Evolutionary conservation across 2,329 filamentous ascomycete species (phyloP), one percentile per base, ranked within the genome.

Genomic region (Epichloe sibirici): DNA sequence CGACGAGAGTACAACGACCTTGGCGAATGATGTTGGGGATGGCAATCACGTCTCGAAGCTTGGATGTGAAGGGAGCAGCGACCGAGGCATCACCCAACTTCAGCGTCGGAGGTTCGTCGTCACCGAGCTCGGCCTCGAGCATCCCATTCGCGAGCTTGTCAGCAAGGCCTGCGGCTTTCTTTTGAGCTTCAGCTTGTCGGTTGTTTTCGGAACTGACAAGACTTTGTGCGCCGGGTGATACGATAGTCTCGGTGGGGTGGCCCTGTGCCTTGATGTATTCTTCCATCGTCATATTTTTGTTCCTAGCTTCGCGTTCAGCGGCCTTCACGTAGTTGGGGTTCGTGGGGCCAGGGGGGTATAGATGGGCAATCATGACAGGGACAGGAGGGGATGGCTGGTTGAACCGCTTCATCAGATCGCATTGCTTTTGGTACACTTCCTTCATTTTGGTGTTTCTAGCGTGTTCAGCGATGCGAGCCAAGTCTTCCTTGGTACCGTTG

Each of bases 1-100:
- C 93, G 51, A 98, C 93, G 21, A 98, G 82, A 7, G 93, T 98
- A 74, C 93, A 98, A 57, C 93, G 87, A 53, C 93, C 93, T 73
- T 98, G 93, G 54, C 93, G 88, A 63, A 98, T 93, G 63, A 98
- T 98, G 73, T 98, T 98, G 50, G 93, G 91, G 54, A 98, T 90
- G 39, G 93, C 93, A 62, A 98, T 82, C 54, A 98, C 93, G 63
- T 98, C 96, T 60, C 90, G 88, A 44, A 98, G 80, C 73, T 98
- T 98, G 67, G 89, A 95, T 0, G 93, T 98, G 69, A 98, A 98
- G 0, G 93, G 93, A 0, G 93, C 93, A 42, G 93, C 93, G 51
- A 97, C 91, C 0, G 93, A 98, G 6, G 93, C 93, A 69, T 98
- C 93, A 57, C 93, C 93, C 45, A 98, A 81, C 74, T 98, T 98